These are phyloP conservation scores for Phaffomyces opuntiae DNA, from an alignment of 805 yeast genomes.

Conservation along the genomic window DNA sequence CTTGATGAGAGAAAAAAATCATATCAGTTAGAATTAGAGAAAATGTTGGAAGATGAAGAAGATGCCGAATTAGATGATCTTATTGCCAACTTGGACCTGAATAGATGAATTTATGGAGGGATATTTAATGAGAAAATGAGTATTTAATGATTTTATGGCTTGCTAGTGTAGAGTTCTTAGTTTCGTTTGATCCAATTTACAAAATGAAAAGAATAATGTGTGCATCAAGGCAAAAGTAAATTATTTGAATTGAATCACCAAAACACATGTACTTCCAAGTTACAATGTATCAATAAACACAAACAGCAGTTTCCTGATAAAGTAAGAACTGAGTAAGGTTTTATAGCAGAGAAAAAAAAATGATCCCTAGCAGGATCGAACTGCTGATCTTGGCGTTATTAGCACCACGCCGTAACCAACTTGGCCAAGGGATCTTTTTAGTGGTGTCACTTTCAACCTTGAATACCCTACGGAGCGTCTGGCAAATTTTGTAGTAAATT, in stretches of 20 bases:
- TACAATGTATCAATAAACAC: no score
- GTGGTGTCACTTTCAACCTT: no score
- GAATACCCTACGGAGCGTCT: no score
- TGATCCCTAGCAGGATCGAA: constrained; percentile 86
- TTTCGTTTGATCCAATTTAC: no score
- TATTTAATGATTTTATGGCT: neutral
- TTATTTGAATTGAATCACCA: no score
- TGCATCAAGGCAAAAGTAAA: no score
- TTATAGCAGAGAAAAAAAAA: constrained; percentile 6
- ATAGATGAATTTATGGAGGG: neutral
- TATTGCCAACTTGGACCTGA: constrained; percentile 2
- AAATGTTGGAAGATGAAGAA: neutral
- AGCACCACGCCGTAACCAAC: constrained; percentile 57
- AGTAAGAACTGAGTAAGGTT: no score
- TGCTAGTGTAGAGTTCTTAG: no score
- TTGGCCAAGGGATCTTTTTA: constrained; percentile 46
- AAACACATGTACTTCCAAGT: no score
- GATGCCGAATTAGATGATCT: constrained; percentile 7
- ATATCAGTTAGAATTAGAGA: constrained; percentile 1
- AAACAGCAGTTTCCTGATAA: no score
- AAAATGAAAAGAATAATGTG: no score
- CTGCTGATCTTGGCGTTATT: constrained; percentile 63
- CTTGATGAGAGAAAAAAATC: neutral
- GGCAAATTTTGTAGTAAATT: no score
- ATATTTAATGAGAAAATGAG: neutral